Percentiles rank a stretch among this genome's conserved stretches.
Evolutionary conservation across 176 grass and related monocot genomes (phyloP).

Genomic region (sorghum (Sorghum bicolor)): DNA sequence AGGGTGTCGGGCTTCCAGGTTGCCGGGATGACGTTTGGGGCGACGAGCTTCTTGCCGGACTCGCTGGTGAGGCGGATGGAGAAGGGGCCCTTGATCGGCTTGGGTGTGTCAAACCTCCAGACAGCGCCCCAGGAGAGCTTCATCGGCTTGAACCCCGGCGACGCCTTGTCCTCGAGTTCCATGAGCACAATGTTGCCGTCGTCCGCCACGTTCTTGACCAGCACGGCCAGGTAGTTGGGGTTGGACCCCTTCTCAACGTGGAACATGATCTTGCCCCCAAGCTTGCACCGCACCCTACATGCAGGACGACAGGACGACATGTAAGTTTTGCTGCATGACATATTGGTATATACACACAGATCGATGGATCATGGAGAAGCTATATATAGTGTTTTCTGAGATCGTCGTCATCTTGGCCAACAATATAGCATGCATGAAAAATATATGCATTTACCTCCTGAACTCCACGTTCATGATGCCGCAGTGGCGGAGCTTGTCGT

Average conservation of each 20-base stretch:
- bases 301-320: too few species aligned
- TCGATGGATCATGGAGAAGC: too few species aligned
- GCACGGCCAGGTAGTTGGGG: conserved; percentile 56
- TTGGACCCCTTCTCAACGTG: conserved; percentile 56
- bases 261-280: conserved; percentile 60
- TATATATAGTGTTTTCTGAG: background rate
- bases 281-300: conserved; percentile 53
- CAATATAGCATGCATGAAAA: too few species aligned
- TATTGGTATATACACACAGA: background rate
- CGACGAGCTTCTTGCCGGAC: conserved; percentile 57
- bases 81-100: conserved; percentile 43
- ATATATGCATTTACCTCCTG: too few species aligned
- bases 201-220: conserved; percentile 58
- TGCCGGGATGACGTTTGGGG: conserved; percentile 46
- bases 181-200: conserved; percentile 64
- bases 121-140: conserved; percentile 60
- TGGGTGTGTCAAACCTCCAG: conserved; percentile 48
- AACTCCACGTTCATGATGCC: conserved; percentile 68
- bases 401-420: too few species aligned
- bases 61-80: conserved; percentile 67
- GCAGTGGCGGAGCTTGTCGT: conserved; percentile 42
- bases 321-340: too few species aligned
- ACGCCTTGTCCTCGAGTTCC: conserved; percentile 37
- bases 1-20: conserved; percentile 36
- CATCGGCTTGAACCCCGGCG: conserved; percentile 43